Evolutionary conservation across 345 rosid species (phyloP), one percentile per base, ranked within the genome.

Genomic region (Eutrema heterophyllum): DNA sequence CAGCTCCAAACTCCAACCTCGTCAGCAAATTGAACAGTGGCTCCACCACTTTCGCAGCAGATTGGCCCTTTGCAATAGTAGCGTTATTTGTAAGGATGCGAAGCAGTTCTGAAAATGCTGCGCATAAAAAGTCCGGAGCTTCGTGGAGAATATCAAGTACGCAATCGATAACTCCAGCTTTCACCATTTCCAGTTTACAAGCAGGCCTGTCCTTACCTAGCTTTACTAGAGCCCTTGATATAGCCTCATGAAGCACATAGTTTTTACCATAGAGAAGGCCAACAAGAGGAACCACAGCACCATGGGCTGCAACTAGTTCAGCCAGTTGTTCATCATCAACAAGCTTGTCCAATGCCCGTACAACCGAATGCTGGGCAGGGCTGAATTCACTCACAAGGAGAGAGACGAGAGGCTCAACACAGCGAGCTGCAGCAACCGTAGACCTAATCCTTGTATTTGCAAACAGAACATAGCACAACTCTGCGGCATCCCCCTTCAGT

Each of bases 401-500:
- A 81, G 99, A 86, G 59, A 96, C 99, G 35, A 96, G 85, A 72
- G 99, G 99, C 87, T 92, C 99, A 65, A 96, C 98, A 62, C 98
- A 92, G 71, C 89, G 95, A 11, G 98, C 98, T 12, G 98, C 99
- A 73, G 96, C 97, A 83, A 90, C 77, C 14, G 99, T 90, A 67
- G 99, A 92, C 81, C 99, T 89, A 64, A 96, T 89, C 81, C 91
- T 85, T 46, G 93, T 87, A 77, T 92, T 96, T 67, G 88, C 91
- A 77, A 96, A 96, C 70, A 96, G 89, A 82, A 96, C 98, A 79
- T 89, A 86, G 60, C 99, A 96, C 67, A 96, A 75, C 83, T 96
- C 99, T 54, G 98, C 99, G 60, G 99, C 97, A 87, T 96, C 97
- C 61, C 99, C 97, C 79, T 96, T 96, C 77, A 96, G 85, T 71